These are phyloP conservation scores for Fusarium sp. DNA, from an alignment of 2,329 filamentous ascomycete genomes.

Conservation along the genomic window DNA sequence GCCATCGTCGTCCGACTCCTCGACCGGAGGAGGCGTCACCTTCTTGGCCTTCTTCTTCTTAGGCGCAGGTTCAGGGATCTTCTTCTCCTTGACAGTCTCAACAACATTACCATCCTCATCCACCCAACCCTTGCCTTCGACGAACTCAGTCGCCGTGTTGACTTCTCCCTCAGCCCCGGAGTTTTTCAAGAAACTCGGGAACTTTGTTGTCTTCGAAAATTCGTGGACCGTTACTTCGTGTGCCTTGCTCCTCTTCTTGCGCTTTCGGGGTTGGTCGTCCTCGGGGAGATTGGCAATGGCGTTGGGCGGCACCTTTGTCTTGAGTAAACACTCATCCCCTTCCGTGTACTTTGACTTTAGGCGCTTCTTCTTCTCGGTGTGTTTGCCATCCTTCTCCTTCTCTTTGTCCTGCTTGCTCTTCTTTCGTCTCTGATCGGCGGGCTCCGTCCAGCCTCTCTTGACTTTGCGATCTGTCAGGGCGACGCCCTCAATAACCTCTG, in stretches of 20 bases:
- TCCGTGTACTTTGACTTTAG: constrained; percentile 86
- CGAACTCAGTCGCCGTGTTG: constrained; percentile 71
- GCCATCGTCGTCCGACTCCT: constrained; percentile 51
- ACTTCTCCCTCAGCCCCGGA: constrained; percentile 46
- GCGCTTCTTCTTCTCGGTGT: constrained; percentile 71
- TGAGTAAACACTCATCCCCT: constrained; percentile 86
- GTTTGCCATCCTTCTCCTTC: constrained; percentile 63
- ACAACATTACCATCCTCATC: constrained; percentile 83
- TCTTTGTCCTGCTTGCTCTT: constrained; percentile 65
- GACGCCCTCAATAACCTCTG: constrained; percentile 73
- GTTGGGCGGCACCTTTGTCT: constrained; percentile 76
- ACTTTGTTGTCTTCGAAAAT: constrained; percentile 87
- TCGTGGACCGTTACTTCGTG: constrained; percentile 84
- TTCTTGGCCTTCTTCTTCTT: constrained; percentile 48
- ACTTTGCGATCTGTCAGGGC: constrained; percentile 83
- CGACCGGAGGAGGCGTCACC: constrained; percentile 38
- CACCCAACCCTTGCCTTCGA: constrained; percentile 91
- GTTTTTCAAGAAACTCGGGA: constrained; percentile 84
- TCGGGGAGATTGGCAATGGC: constrained; percentile 60
- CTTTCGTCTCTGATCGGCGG: constrained; percentile 65
- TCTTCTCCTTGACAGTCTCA: constrained; percentile 67
- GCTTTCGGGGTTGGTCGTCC: constrained; percentile 66
- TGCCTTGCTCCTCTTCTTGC: constrained; percentile 67
- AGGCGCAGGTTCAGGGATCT: constrained; percentile 34
- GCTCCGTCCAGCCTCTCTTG: constrained; percentile 90